Percentiles rank a stretch among this genome's conserved stretches.
These are phyloP conservation scores for Hypomontagnella submonticulosa DNA, from an alignment of 495 filamentous ascomycete species.

Conservation along the genomic window DNA sequence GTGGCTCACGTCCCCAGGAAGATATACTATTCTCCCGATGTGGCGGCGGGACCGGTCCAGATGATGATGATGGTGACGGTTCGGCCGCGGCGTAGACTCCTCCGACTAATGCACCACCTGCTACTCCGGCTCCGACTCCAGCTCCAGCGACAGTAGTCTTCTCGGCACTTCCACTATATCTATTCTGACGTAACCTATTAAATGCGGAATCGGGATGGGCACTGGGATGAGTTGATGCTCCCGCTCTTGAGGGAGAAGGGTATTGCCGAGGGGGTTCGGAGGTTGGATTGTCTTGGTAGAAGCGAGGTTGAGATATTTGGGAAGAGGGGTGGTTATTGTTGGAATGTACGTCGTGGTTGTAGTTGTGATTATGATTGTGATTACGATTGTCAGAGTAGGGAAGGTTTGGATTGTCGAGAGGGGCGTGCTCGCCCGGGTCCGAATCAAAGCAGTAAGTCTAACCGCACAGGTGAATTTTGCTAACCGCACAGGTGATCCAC, in stretches of 20 bases:
- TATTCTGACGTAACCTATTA: constrained; percentile 52
- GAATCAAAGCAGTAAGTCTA: constrained; percentile 49
- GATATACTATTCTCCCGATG: constrained; percentile 45
- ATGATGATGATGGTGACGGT: constrained; percentile 44
- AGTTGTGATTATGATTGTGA: constrained; percentile 14
- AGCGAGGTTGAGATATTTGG: constrained; percentile 38
- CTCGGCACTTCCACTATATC: constrained; percentile 48
- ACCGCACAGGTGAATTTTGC: too few relatives aligned
- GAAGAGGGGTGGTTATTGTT: constrained; percentile 17
- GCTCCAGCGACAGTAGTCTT: constrained; percentile 17
- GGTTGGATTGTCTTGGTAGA: constrained; percentile 41
- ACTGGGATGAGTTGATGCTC: constrained; percentile 40
- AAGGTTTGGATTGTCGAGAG: constrained; percentile 46
- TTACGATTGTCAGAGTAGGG: constrained; percentile 33
- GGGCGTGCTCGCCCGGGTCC: constrained; percentile 52
- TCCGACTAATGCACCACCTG: constrained; percentile 31
- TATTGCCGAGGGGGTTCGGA: constrained; percentile 32
- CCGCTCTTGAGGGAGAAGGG: constrained; percentile 39
- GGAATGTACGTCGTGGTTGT: constrained; percentile 12
- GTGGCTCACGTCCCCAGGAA: constrained; percentile 48
- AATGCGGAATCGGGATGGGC: constrained; percentile 59
- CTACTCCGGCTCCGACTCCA: constrained; percentile 21
- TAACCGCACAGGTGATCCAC: too few relatives aligned
- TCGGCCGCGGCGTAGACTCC: constrained; percentile 21
- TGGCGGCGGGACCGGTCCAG: constrained; percentile 38